phyloP scores from a whole-genome alignment of 495 filamentous ascomycete species.

The Evernia prunastri region DNA sequence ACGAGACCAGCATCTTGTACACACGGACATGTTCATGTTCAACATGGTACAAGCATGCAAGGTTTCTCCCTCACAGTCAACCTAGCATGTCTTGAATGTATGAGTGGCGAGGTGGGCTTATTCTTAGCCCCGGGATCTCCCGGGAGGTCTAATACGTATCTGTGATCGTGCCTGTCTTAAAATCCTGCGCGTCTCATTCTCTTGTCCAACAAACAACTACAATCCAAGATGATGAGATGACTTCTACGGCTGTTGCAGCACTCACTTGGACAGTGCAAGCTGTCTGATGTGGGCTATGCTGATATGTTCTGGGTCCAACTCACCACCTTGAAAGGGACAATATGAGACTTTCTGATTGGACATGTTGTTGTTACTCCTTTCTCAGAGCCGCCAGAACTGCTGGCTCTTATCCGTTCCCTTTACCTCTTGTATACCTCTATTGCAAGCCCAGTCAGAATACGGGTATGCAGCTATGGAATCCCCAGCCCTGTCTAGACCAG shows the following conservation, averaged over 20 bases:
- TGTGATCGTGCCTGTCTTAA: slow-evolving; percentile 1
- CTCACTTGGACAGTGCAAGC: slow-evolving; percentile 32
- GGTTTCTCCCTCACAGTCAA: background rate
- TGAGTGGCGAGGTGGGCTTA: background rate
- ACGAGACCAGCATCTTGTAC: slow-evolving; percentile 16
- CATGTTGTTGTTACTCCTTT: slow-evolving; percentile 14
- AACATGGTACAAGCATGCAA: background rate
- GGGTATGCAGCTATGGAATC: background rate
- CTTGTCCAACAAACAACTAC: slow-evolving; percentile 36
- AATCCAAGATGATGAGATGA: slow-evolving; percentile 45
- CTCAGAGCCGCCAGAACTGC: background rate
- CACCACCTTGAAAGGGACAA: slow-evolving; percentile 42
- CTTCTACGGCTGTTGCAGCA: slow-evolving; percentile 35
- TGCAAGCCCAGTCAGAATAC: background rate
- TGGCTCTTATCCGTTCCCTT: background rate
- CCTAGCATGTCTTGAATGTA: background rate
- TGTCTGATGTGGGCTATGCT: slow-evolving; percentile 39
- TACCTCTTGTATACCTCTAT: background rate
- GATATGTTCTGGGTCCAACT: slow-evolving; percentile 40
- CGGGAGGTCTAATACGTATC: slow-evolving; percentile 3
- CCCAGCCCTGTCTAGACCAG: background rate
- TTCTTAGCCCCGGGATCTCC: background rate
- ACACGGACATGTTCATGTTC: slow-evolving; percentile 15
- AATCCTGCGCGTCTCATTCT: background rate
- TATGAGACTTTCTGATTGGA: slow-evolving; percentile 45